phyloP scores from a whole-genome alignment of 2,329 filamentous ascomycete genomes.

The Xenoacremonium recifei region DNA sequence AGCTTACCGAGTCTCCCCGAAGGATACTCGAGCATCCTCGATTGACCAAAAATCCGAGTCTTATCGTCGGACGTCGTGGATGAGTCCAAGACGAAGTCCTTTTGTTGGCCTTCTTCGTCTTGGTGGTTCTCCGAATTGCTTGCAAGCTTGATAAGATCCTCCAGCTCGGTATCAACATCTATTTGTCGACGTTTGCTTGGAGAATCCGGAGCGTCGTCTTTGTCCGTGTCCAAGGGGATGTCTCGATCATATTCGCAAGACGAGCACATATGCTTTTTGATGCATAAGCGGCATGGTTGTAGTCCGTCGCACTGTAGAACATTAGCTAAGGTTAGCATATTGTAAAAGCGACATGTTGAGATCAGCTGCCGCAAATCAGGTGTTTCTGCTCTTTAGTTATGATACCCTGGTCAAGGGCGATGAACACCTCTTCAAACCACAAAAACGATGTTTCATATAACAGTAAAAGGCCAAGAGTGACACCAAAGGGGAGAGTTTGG shows the following conservation, averaged over 20 bases:
- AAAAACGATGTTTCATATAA: no score
- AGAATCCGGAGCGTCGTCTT: background rate
- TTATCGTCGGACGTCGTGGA: conserved; percentile 56
- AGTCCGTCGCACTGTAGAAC: conserved; percentile 25
- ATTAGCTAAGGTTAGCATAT: background rate
- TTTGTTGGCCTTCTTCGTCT: no score
- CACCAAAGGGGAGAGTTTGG: no score
- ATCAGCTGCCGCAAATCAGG: no score
- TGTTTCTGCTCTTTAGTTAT: background rate
- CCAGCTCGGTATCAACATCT: background rate
- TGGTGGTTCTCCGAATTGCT: background rate
- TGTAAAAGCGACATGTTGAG: background rate
- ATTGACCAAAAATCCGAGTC: conserved; percentile 51
- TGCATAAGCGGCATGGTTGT: conserved; percentile 21
- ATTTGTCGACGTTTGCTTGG: conserved; percentile 1
- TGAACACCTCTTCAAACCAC: background rate
- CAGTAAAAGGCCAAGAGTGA: no score
- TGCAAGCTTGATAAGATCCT: background rate
- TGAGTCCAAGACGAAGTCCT: no score
- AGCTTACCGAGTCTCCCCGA: conserved; percentile 55
- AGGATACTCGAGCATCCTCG: conserved; percentile 59
- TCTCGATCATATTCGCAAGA: conserved; percentile 15
- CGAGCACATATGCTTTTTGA: conserved; percentile 18
- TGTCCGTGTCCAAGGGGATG: background rate
- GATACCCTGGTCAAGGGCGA: background rate